Conservation (phyloP, 2,329 filamentous ascomycete genomes). For the Fusarium pseudograminearum region DNA sequence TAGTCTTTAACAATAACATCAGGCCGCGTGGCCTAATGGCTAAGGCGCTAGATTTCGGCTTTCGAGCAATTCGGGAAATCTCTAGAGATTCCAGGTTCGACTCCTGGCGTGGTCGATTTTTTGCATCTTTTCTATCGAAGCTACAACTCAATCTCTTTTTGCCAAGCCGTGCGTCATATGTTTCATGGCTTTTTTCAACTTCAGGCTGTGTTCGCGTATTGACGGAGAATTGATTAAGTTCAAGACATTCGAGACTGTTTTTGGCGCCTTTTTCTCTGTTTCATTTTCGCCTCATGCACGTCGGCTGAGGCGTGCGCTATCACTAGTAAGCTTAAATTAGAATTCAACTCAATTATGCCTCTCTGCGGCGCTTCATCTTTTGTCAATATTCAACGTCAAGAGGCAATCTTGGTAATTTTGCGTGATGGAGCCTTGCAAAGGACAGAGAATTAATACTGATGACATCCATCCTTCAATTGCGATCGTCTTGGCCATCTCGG, state of each 20-base stretch:
- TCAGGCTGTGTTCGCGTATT: background rate
- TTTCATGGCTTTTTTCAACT: background rate
- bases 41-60: constrained; percentile 55
- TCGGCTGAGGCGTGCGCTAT: background rate
- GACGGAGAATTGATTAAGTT: background rate
- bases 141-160: background rate
- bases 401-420: background rate
- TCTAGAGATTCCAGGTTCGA: constrained; percentile 55
- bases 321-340: constrained; percentile 12
- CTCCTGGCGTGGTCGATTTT: constrained; percentile 52
- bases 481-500: constrained; percentile 16
- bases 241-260: background rate
- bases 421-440: background rate
- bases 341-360: background rate
- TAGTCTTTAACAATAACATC: constrained; percentile 11
- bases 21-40: constrained; percentile 54
- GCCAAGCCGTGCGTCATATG: background rate
- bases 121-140: background rate
- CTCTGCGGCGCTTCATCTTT: background rate
- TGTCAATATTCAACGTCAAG: too few relatives aligned
- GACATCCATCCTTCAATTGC: constrained; percentile 1
- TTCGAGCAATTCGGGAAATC: constrained; percentile 26
- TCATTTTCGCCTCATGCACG: constrained; percentile 3
- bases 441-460: background rate
- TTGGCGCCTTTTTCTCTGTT: background rate